Evolutionary conservation across 2,329 filamentous ascomycete species (phyloP), one percentile per base, ranked within the genome.

Genomic region (Paecilomyces variotii): DNA sequence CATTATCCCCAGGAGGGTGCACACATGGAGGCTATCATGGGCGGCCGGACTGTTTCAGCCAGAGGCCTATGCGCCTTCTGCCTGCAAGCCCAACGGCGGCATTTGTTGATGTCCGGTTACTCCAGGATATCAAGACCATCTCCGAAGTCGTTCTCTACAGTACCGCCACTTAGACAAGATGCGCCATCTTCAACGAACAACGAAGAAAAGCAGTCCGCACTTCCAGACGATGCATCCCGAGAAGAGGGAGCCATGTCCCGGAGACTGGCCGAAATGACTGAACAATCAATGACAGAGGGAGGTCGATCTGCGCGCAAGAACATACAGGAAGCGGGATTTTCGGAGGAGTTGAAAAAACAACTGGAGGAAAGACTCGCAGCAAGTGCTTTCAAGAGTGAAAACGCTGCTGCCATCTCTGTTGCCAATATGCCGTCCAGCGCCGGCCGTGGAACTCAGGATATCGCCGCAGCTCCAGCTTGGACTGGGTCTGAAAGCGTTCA

Each of bases 381-480:
- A 55, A 78, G 81, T n/a, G 76, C 76, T 32, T 85, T 86, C 64
- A 76, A 74, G 50, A 80, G 73, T 59, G 77, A 84, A 24, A 71
- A 84, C 72, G 75, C 80, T 49, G 73, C 72, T 60, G 81, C 82
- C 2, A 80, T 85, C 58, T 80, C 82, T 2, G 74, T 84, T 64
- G 76, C 75, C 4, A 73, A 79, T 35, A 72, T 85, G 69, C 82
- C 83, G 76, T 70, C 81, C 3, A 81, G 83, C n/a, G 86, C 88
- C 11, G 87, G 88, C 14, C 80, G 81, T 64, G 87, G 87, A 11
- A 88, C 87, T 1, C 81, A 85, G 60, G 83, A 87, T 55, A 82
- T 86, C 35, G 90, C 90, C 1, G 79, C 82, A 0, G 84, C 86
- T 5, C 76, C 82, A 59, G 82, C 88, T 1, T 99, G 94, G 94